Base-by-base conservation (phyloP, 2,329 filamentous ascomycete genomes). In the Cladorrhinum sp. region DNA sequence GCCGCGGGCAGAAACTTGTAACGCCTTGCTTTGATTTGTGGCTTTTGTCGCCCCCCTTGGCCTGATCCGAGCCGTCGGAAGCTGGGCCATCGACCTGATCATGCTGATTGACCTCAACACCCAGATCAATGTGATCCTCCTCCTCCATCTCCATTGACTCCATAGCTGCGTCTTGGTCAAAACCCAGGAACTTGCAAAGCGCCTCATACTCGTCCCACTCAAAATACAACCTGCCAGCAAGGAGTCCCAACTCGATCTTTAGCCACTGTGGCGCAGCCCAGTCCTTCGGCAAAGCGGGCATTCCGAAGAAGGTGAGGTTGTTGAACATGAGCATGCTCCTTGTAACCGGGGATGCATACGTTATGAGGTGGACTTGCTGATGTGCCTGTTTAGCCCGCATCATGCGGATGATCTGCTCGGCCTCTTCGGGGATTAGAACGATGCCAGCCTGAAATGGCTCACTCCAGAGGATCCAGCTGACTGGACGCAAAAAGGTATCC, bases 381-480 rank as follows among this genome's bases (percentile, higher is more conserved):
- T 65, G 59, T 16, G 42, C 58, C 1, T 55, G 30, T 1, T 24
- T 48, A 0, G 58, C 57, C 1, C 70, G 71, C 5, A 87, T 64
- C 0, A 76, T 62, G 0, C 77, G 76, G 2, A 90, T 76, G 0
- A 89, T 64, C 0, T 67, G 51, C 59, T 90, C 84, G 0, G 80
- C 85, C 68, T 90, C 87, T 64, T 90, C 86, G 0, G 86, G 83
- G 26, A 83, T 84, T 1, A 90, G 67, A 1, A 90, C 69, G 0
- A 90, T 63, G 0, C 80, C 86, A 0, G 75, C 79, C 7, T 82
- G 67, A 0, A 74, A 73, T 0, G 65, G n/a, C 0, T 66, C 65
- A 61, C 79, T 83, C 80, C 81, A 88, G 0, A 90, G 70, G 1
- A 90, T 68, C 86, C 85, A 90, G 24, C 86, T 81, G 0, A 87